A percentile compares a stretch with the other conserved stretches of the same genome.
Evolutionary conservation across 495 filamentous ascomycete genomes (phyloP).

Genomic region (Podospora pseudopauciseta): DNA sequence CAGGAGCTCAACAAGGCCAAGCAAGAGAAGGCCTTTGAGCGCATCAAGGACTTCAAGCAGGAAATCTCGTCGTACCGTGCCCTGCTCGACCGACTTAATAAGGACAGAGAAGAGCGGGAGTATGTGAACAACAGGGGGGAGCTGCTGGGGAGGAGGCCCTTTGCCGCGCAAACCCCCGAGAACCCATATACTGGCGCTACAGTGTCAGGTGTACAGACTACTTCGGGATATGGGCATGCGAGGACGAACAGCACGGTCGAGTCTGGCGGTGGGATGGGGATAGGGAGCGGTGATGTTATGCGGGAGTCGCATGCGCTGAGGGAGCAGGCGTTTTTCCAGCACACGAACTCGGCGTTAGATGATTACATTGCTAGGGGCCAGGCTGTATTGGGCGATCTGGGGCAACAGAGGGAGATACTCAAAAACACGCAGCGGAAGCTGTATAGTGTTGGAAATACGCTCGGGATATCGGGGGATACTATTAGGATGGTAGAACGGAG

Average conservation of each 20-base stretch:
- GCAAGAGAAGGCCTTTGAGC: constrained; percentile 83
- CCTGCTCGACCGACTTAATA: constrained; percentile 72
- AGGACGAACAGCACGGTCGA: constrained; percentile 29
- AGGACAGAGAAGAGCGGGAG: constrained; percentile 68
- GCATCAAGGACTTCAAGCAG: constrained; percentile 77
- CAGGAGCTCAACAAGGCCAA: constrained; percentile 83
- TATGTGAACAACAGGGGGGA: constrained; percentile 73
- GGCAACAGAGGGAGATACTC: constrained; percentile 86
- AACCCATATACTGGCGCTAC: constrained; percentile 81
- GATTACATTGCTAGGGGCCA: constrained; percentile 90
- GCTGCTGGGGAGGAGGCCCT: constrained; percentile 84
- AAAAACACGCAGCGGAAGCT: constrained; percentile 89
- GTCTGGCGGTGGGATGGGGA: constrained; percentile 43
- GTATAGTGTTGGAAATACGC: constrained; percentile 89
- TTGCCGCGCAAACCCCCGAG: constrained; percentile 82
- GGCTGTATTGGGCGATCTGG: constrained; percentile 82
- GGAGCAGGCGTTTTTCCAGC: constrained; percentile 81
- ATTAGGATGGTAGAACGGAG: constrained; percentile 93
- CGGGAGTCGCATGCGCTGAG: constrained; percentile 82
- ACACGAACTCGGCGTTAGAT: constrained; percentile 77
- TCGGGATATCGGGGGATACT: constrained; percentile 91
- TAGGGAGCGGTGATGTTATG: constrained; percentile 54
- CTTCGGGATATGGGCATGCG: constrained; percentile 30
- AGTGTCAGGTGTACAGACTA: constrained; percentile 12
- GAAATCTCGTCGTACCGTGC: constrained; percentile 76